A percentile compares a stretch with the other conserved stretches of the same genome.
These are phyloP conservation scores for Kuraishia ogatae DNA, from an alignment of 805 yeast genomes.

Conservation along the genomic window DNA sequence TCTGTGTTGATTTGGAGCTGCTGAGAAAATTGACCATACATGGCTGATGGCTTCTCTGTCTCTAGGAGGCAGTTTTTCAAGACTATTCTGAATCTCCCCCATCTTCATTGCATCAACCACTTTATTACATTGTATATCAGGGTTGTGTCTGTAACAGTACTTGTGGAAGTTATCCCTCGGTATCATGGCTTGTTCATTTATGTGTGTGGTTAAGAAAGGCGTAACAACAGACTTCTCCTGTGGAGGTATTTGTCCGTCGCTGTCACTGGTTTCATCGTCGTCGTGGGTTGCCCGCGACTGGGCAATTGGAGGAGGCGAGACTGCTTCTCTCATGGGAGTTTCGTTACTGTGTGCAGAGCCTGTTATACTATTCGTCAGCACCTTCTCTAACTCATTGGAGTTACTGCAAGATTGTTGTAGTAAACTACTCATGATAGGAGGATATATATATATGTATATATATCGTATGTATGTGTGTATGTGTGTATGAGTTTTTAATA, in stretches of 20 bases:
- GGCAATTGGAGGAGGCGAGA: background rate
- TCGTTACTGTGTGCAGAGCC: background rate
- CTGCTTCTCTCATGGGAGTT: background rate
- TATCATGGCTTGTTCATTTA: slow-evolving; percentile 28
- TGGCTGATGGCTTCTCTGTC: slow-evolving; percentile 75
- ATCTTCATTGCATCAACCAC: slow-evolving; percentile 55
- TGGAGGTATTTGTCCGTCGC: background rate
- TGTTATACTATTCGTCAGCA: background rate
- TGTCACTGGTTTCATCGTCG: background rate
- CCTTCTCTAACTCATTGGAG: background rate
- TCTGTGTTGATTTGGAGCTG: slow-evolving; percentile 64
- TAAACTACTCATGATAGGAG: background rate
- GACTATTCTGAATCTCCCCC: slow-evolving; percentile 49
- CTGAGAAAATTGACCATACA: slow-evolving; percentile 77
- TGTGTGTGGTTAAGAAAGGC: slow-evolving; percentile 24
- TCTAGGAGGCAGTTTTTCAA: slow-evolving; percentile 52
- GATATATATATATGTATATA: too few relatives aligned
- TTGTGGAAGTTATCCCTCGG: slow-evolving; percentile 48
- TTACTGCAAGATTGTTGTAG: background rate
- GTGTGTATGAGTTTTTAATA: background rate
- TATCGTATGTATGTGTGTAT: background rate
- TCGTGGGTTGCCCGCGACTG: background rate
- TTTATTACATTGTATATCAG: slow-evolving; percentile 70
- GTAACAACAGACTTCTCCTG: slow-evolving; percentile 17
- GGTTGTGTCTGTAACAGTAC: slow-evolving; percentile 91